Percentiles rank a stretch among this genome's conserved stretches.
Conservation (phyloP, 352 stramenopile genomes). For the Pythium insidiosum region DNA sequence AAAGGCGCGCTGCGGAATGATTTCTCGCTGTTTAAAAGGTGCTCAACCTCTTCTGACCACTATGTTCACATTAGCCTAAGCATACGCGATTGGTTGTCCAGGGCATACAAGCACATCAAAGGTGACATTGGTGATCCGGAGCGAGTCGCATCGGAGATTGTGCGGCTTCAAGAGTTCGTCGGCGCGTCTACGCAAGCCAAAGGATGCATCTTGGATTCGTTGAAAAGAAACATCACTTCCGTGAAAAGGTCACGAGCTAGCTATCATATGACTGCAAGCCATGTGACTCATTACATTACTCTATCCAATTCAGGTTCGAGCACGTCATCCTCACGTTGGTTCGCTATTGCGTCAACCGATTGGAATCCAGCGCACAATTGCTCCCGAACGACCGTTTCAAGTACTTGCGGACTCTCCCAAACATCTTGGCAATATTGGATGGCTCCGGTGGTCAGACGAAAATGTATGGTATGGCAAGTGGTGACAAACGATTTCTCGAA, state of each 20-base stretch:
- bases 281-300: not conserved
- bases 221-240: conserved; percentile 54
- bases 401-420: conserved; percentile 39
- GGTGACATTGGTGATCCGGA: conserved; percentile 28
- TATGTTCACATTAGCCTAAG: no score
- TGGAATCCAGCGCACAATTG: conserved; percentile 29
- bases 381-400: conserved; percentile 35
- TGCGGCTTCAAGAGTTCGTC: conserved; percentile 56
- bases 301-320: conserved; percentile 52
- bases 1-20: conserved; percentile 69
- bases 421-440: conserved; percentile 38
- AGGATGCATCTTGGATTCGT: conserved; percentile 47
- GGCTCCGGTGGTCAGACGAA: conserved; percentile 14
- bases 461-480: conserved; percentile 17
- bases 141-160: conserved; percentile 41
- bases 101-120: conserved; percentile 41
- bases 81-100: conserved; percentile 15
- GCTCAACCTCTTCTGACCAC: conserved; percentile 1
- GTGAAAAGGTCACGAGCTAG: conserved; percentile 38
- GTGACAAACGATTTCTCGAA: conserved; percentile 48
- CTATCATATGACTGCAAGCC: not conserved
- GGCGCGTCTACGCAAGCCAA: conserved; percentile 42
- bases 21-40: conserved; percentile 72
- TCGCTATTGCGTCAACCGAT: conserved; percentile 32
- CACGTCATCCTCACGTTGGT: conserved; percentile 53